Evolutionary conservation across 2,329 filamentous ascomycete genomes (phyloP).

Genomic region (Pseudohalonectria lignicola): DNA sequence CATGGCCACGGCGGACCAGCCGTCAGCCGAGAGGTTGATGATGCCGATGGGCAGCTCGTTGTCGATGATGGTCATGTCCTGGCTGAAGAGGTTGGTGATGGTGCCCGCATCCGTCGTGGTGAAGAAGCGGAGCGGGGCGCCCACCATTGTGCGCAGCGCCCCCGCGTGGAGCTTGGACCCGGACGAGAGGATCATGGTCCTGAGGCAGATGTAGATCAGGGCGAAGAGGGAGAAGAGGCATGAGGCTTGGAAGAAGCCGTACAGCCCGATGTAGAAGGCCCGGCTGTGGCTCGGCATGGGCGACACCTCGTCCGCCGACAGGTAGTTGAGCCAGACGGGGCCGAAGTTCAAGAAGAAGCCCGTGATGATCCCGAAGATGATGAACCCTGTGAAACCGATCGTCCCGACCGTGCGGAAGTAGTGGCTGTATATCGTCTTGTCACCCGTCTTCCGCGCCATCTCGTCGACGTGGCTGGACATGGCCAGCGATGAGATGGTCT

Average conservation of each 20-base stretch:
- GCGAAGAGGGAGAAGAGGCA: not conserved
- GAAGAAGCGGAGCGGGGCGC: slow-evolving; percentile 9
- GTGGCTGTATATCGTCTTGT: not conserved
- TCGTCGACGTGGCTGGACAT: too few species aligned
- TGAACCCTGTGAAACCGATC: not conserved
- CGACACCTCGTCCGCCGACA: slow-evolving; percentile 8
- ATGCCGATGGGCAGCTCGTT: slow-evolving; percentile 9
- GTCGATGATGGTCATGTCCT: slow-evolving; percentile 12
- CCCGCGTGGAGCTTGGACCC: not conserved
- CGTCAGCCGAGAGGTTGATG: slow-evolving; percentile 1
- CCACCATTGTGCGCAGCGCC: slow-evolving; percentile 2
- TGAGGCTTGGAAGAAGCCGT: not conserved
- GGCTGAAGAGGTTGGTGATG: slow-evolving; percentile 12
- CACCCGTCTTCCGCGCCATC: not conserved
- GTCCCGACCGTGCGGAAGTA: not conserved
- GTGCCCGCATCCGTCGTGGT: slow-evolving; percentile 10
- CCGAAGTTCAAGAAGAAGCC: not conserved
- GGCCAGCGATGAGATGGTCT: too few species aligned
- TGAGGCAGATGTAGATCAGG: not conserved
- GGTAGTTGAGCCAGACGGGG: slow-evolving; percentile 8
- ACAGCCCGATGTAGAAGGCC: not conserved
- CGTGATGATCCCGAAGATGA: not conserved
- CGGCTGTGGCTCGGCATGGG: not conserved
- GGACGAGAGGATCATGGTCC: not conserved
- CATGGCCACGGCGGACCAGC: slow-evolving; percentile 2